Percentiles rank a stretch among this genome's conserved stretches.
These are phyloP conservation scores for Peribolospora kevripleyi DNA, from an alignment of 768 basidiomycete genomes.

Conservation along the genomic window DNA sequence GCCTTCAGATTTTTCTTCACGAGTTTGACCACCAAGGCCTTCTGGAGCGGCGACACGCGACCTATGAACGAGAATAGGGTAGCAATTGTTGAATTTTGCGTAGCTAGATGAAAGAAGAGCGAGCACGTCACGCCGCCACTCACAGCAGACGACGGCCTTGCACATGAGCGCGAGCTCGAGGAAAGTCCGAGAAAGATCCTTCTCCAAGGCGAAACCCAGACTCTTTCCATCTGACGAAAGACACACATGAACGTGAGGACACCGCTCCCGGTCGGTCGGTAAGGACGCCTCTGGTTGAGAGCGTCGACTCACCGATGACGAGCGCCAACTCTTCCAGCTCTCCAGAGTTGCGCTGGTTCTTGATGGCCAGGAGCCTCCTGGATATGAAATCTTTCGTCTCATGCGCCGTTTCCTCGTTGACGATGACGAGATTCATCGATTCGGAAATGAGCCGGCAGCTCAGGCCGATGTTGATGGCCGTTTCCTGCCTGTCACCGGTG, in stretches of 20 bases:
- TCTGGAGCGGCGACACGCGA: constrained; percentile 91
- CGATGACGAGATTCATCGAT: constrained; percentile 92
- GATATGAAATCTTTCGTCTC: constrained; percentile 66
- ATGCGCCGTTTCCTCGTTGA: constrained; percentile 64
- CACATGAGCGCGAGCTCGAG: constrained; percentile 91
- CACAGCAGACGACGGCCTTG: constrained; percentile 95
- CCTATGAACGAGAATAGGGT: constrained; percentile 24
- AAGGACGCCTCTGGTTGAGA: not conserved
- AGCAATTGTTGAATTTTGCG: constrained; percentile 1
- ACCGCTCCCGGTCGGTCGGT: not conserved
- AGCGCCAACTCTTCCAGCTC: constrained; percentile 87
- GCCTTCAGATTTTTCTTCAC: constrained; percentile 89
- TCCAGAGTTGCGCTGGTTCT: constrained; percentile 69
- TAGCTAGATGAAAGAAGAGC: not conserved
- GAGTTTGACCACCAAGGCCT: constrained; percentile 92
- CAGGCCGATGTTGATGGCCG: constrained; percentile 96
- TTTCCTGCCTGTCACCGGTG: constrained; percentile 94
- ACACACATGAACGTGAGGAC: no score
- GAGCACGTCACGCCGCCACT: constrained; percentile 14
- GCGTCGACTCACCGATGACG: constrained; percentile 53
- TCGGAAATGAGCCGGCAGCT: constrained; percentile 91
- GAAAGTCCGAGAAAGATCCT: constrained; percentile 68
- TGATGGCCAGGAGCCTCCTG: constrained; percentile 74
- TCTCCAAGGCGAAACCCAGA: constrained; percentile 72
- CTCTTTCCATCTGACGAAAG: constrained; percentile 63